Percentiles rank a stretch among this genome's conserved stretches.
Conservation (phyloP, 768 basidiomycete genomes). For the Obba rivulosa region DNA sequence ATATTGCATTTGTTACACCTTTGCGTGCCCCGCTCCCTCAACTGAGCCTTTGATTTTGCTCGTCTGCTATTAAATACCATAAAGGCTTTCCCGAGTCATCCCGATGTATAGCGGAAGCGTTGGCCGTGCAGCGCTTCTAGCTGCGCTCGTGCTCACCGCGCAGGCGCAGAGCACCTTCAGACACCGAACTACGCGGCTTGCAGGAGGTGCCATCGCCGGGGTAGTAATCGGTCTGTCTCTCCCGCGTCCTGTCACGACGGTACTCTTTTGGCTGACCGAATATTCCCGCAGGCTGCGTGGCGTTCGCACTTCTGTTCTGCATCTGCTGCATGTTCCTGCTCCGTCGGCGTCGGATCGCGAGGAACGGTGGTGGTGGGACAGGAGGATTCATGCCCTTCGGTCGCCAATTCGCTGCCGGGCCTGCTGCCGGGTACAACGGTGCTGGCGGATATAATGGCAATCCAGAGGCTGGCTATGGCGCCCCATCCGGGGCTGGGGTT, state of each 20-base stretch:
- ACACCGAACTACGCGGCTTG: slow-evolving; percentile 2
- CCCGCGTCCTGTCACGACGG: background rate
- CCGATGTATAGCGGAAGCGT: background rate
- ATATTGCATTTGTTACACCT: too few relatives aligned
- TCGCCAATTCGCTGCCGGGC: background rate
- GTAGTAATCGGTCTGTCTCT: slow-evolving; percentile 11
- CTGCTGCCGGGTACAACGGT: background rate
- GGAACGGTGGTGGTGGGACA: background rate
- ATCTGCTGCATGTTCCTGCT: slow-evolving; percentile 2
- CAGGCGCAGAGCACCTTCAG: background rate
- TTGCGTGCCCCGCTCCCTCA: too few relatives aligned
- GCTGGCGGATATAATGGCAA: too few relatives aligned
- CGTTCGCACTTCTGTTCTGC: slow-evolving; percentile 1
- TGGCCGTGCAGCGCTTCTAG: background rate
- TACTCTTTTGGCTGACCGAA: background rate
- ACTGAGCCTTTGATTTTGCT: too few relatives aligned
- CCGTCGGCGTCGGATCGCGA: slow-evolving; percentile 8
- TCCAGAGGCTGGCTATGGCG: too few relatives aligned
- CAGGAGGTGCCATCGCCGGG: slow-evolving; percentile 13
- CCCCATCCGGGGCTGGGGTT: background rate
- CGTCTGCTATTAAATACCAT: too few relatives aligned
- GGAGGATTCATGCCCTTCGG: background rate
- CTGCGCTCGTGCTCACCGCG: background rate
- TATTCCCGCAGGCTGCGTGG: slow-evolving; percentile 1
- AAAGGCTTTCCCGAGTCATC: background rate